Conservation (phyloP, 306 rosid genomes). For the Glycyrrhiza uralensis region DNA sequence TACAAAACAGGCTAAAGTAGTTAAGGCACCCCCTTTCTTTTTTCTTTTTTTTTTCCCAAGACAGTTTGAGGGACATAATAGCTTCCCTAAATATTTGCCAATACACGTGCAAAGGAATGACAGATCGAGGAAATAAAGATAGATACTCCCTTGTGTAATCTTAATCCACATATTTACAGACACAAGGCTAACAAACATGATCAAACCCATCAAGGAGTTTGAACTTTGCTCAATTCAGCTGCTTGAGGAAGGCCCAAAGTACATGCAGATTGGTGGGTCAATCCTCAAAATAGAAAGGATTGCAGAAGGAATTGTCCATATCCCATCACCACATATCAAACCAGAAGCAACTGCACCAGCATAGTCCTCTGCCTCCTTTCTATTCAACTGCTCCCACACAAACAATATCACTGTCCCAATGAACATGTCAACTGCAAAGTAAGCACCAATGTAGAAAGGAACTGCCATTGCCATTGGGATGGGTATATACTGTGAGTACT, state of each 20-base stretch:
- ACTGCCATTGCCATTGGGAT: constrained; percentile 98
- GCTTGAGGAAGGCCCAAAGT: constrained; percentile 70
- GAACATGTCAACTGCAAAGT: constrained; percentile 88
- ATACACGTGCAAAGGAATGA: neutral
- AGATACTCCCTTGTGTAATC: neutral
- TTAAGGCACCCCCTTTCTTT: neutral
- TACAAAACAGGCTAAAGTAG: neutral
- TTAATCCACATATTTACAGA: constrained; percentile 36
- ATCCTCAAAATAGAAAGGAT: constrained; percentile 77
- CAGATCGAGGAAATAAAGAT: neutral
- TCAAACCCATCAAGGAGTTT: too few relatives aligned
- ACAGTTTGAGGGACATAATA: neutral
- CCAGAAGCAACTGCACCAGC: constrained; percentile 97
- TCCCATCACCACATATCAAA: constrained; percentile 92
- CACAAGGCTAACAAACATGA: constrained; percentile 2
- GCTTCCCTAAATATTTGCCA: constrained; percentile 3
- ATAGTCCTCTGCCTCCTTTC: constrained; percentile 75
- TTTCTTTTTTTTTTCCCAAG: neutral
- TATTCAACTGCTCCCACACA: constrained; percentile 76
- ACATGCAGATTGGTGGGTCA: constrained; percentile 92
- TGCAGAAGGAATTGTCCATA: constrained; percentile 96
- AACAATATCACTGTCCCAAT: constrained; percentile 76
- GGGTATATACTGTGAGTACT: constrained; percentile 71
- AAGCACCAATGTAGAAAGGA: constrained; percentile 90
- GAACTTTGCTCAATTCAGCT: too few relatives aligned